phyloP scores from a whole-genome alignment of 495 filamentous ascomycete genomes.

The Penicillium steckii region DNA sequence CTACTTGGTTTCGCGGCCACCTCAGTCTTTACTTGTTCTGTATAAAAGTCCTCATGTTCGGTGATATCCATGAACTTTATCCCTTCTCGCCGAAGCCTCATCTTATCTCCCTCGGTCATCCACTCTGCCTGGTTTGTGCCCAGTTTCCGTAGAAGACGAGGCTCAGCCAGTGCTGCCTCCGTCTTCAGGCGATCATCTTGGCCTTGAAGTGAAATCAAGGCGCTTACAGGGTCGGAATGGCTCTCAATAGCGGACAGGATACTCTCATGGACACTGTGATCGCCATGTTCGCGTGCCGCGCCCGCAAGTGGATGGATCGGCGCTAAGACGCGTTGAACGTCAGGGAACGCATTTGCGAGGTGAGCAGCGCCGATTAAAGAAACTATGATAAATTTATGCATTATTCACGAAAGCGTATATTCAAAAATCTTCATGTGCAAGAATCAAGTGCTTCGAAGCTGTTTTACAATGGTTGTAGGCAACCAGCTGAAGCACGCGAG shows the following conservation, averaged over 20 bases:
- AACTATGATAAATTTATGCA: not conserved
- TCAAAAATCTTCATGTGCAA: not conserved
- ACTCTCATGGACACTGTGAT: conserved; percentile 1
- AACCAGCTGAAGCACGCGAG: not conserved
- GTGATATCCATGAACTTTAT: conserved; percentile 15
- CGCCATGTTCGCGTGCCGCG: not conserved
- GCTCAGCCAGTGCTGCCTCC: not conserved
- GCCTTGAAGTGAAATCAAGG: not conserved
- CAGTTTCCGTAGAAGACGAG: conserved; percentile 5
- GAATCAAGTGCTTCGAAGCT: not conserved
- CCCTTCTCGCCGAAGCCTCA: conserved; percentile 5
- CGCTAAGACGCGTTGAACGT: conserved; percentile 8
- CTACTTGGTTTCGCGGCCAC: conserved; percentile 6
- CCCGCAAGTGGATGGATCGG: not conserved
- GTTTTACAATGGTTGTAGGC: no score
- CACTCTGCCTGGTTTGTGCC: conserved; percentile 4
- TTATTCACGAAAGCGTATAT: not conserved
- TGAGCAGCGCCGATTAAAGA: not conserved
- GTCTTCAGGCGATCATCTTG: not conserved
- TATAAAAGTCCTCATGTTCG: conserved; percentile 13
- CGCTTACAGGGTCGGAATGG: conserved; percentile 7
- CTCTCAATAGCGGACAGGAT: conserved; percentile 3
- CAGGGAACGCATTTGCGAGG: not conserved
- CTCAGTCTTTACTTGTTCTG: not conserved
- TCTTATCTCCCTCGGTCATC: conserved; percentile 16